A percentile compares a stretch with the other conserved stretches of the same genome.
These are phyloP conservation scores for Physcomitrium patens DNA, from an alignment of 225 moss, liverwort and hornwort species.

Conservation along the genomic window DNA sequence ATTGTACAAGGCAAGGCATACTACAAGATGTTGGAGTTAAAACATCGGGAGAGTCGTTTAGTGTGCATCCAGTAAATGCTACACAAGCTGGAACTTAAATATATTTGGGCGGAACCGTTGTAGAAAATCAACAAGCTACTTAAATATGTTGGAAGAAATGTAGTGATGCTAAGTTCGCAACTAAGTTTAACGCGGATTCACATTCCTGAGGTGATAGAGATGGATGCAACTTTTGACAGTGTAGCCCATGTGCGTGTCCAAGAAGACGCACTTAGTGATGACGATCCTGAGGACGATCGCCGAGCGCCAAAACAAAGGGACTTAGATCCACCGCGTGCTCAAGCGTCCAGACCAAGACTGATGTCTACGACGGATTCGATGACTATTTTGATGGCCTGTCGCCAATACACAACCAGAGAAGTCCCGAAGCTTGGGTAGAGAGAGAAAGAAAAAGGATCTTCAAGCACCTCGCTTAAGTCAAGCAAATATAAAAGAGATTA, in stretches of 20 bases:
- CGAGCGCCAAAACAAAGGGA: no score
- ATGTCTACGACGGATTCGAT: no score
- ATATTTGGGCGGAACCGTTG: slow-evolving; percentile 82
- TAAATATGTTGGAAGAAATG: slow-evolving; percentile 89
- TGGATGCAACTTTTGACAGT: slow-evolving; percentile 46
- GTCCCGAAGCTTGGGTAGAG: no score
- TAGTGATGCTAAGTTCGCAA: slow-evolving; percentile 61
- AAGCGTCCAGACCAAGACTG: no score
- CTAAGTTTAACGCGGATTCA: slow-evolving; percentile 41
- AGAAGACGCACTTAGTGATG: slow-evolving; percentile 33
- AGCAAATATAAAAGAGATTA: no score
- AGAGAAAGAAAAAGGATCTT: no score
- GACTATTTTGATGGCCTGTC: no score
- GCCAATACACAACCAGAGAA: no score
- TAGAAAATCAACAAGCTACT: slow-evolving; percentile 92
- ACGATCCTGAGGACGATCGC: slow-evolving; percentile 25
- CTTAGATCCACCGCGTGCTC: no score
- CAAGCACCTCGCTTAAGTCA: no score
- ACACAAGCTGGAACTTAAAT: slow-evolving; percentile 86
- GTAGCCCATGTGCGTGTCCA: slow-evolving; percentile 50
- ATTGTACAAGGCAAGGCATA: slow-evolving; percentile 69
- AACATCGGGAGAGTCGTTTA: slow-evolving; percentile 95
- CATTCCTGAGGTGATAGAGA: slow-evolving; percentile 24
- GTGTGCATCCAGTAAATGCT: slow-evolving; percentile 85
- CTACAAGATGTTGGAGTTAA: slow-evolving; percentile 98